Base-by-base conservation (phyloP, 176 grass and related monocot species). In the Poa annua region DNA sequence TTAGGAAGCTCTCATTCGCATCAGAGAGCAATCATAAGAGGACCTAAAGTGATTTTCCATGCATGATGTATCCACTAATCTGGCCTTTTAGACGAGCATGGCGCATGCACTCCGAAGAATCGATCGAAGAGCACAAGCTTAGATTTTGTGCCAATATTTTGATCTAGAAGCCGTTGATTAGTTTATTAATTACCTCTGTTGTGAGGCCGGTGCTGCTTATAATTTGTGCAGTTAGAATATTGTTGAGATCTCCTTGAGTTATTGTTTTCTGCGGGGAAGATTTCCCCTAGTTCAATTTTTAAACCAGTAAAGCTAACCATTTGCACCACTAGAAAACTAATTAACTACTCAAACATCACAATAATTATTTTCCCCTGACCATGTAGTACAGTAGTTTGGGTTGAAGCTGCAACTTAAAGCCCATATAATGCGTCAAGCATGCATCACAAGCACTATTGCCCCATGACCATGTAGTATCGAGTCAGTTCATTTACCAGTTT, bases 1-100 rank as follows among this genome's bases (percentile, higher is more conserved):
- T 75, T 88, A 61, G 73, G 85, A 78, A 74, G 80, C 83, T 73
- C 77, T 87, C 92, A 79, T 67, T 85, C 56, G 64, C 86, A 89
- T 89, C 81, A 89, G 81, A 80, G 77, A 71, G 67, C 81, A 94
- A 92, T 96, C 88, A 96, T 96, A 88, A 72, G 83, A 57, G 67
- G 22, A 65, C 62, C 75, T 52, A 88, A 90, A 90, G 78, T 79
- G 88, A 16, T 79, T 79, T 75, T 48, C 39, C 74, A 83, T 81
- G 63, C 77, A 92, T 92, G 85, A 83, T 88, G 78, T 75, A 74
- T 52, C 79, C 66, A 88, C 85, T 78, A 88, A 80, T 82, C 75
- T 74, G 88, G 32, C 83, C 80, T 90, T 45, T 87, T 86, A 54
- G 77, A 81, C 64, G 78, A 81, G 69, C 84, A 89, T 69, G 60